Percentiles rank a stretch among this genome's conserved stretches.
These are phyloP conservation scores for Backusella westeae DNA, from an alignment of 192 early-diverging fungal species.

Conservation along the genomic window DNA sequence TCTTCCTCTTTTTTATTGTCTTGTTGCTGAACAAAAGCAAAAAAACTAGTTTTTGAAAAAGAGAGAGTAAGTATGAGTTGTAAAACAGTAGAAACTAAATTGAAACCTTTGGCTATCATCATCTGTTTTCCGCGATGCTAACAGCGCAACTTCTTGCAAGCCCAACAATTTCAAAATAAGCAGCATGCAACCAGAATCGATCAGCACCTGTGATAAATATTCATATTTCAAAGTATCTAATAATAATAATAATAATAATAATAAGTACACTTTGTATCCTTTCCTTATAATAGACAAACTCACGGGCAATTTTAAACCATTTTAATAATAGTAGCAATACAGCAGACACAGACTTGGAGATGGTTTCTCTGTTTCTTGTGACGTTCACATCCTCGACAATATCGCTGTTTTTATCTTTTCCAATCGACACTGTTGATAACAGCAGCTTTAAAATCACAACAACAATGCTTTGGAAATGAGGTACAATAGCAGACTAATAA, in stretches of 20 bases:
- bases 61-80: background rate
- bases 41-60: background rate
- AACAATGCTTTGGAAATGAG: constrained; percentile 52
- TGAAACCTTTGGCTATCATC: constrained; percentile 42
- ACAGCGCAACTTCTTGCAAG: constrained; percentile 56
- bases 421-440: constrained; percentile 37
- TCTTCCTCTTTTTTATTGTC: background rate
- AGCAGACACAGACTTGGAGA: constrained; percentile 69
- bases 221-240: constrained; percentile 74
- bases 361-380: constrained; percentile 67
- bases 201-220: constrained; percentile 72
- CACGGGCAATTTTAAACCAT: constrained; percentile 63
- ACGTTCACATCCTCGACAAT: constrained; percentile 49
- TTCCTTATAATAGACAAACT: background rate
- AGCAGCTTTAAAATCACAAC: constrained; percentile 53
- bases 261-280: background rate
- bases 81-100: background rate
- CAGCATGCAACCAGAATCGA: constrained; percentile 83
- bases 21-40: background rate
- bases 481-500: constrained; percentile 41
- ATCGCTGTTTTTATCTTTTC: constrained; percentile 6
- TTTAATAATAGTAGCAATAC: constrained; percentile 69
- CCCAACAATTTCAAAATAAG: constrained; percentile 83
- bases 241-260: background rate
- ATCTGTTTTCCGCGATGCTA: constrained; percentile 50